Percentiles rank a stretch among this genome's conserved stretches.
Evolutionary conservation across 164 flowering plant genomes (phyloP).

Genomic region (Houttuynia cordata): DNA sequence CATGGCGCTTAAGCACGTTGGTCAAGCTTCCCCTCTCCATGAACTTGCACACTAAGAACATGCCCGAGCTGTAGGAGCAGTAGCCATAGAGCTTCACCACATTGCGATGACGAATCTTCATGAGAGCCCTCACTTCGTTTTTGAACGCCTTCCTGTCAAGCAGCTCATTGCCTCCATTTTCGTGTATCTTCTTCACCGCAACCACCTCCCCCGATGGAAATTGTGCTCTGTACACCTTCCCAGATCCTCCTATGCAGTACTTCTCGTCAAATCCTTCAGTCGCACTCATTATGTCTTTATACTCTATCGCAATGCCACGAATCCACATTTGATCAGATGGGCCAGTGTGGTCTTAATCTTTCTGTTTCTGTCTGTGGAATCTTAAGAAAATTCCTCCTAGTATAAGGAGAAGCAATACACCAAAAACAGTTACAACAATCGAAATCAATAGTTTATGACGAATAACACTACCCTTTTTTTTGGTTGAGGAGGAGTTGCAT

Average conservation of each 20-base stretch:
- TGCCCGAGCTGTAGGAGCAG: conserved; percentile 24
- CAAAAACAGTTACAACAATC: no score
- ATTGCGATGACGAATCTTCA: no score
- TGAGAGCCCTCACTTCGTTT: no score
- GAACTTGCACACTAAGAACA: conserved; percentile 52
- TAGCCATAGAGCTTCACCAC: conserved; percentile 49
- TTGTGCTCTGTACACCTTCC: conserved; percentile 41
- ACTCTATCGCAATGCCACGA: conserved; percentile 37
- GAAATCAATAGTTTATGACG: no score
- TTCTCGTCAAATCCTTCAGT: conserved; percentile 36
- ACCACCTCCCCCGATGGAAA: conserved; percentile 33
- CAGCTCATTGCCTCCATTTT: not conserved
- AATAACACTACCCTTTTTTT: not conserved
- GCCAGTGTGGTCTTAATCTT: no score
- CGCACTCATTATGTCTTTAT: conserved; percentile 34
- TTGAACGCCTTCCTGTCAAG: no score
- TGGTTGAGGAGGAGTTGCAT: conserved; percentile 6
- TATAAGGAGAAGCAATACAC: no score
- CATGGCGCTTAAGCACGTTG: conserved; percentile 20
- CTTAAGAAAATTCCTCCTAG: not conserved
- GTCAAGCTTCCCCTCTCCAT: conserved; percentile 46
- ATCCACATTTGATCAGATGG: conserved; percentile 29
- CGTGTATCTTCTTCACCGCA: conserved; percentile 41
- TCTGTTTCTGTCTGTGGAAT: not conserved
- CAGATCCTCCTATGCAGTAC: conserved; percentile 51